Evolutionary conservation across 331 rosid genomes (phyloP).

Genomic region (Arachis monticola): DNA sequence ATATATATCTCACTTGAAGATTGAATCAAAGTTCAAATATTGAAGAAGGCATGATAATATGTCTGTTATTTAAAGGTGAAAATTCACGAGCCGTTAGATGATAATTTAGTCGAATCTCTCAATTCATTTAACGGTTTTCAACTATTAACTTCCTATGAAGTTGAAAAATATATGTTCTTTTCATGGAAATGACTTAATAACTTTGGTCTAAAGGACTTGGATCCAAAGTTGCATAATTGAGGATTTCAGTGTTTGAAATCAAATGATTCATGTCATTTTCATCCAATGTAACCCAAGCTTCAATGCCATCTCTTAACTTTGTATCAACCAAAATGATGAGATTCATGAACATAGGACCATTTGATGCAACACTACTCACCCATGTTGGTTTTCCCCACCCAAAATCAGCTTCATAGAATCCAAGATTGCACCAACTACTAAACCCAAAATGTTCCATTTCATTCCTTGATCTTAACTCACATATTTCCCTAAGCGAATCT

Average conservation of each 20-base stretch:
- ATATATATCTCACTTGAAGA: background rate
- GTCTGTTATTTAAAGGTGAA: background rate
- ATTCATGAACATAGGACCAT: constrained; percentile 48
- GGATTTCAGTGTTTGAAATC: constrained; percentile 44
- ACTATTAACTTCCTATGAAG: too few species aligned
- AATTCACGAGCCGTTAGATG: too few species aligned
- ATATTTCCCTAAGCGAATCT: constrained; percentile 28
- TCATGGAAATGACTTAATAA: background rate
- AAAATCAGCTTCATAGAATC: constrained; percentile 57
- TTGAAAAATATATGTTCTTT: background rate
- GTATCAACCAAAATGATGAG: constrained; percentile 51
- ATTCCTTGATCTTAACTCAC: constrained; percentile 14
- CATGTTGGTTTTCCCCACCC: constrained; percentile 77
- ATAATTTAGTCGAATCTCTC: too few species aligned
- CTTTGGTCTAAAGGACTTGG: constrained; percentile 46
- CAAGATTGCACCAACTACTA: constrained; percentile 67
- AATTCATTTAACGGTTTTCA: too few species aligned
- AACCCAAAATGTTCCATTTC: constrained; percentile 50
- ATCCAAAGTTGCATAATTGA: constrained; percentile 42
- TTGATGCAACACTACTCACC: constrained; percentile 52
- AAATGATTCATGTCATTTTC: constrained; percentile 50
- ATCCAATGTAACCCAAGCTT: constrained; percentile 69
- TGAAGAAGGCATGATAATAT: background rate
- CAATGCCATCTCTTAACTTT: constrained; percentile 57
- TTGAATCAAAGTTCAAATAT: background rate